Evolutionary conservation across 768 basidiomycete species (phyloP).

Genomic region (Lactarius sp.): DNA sequence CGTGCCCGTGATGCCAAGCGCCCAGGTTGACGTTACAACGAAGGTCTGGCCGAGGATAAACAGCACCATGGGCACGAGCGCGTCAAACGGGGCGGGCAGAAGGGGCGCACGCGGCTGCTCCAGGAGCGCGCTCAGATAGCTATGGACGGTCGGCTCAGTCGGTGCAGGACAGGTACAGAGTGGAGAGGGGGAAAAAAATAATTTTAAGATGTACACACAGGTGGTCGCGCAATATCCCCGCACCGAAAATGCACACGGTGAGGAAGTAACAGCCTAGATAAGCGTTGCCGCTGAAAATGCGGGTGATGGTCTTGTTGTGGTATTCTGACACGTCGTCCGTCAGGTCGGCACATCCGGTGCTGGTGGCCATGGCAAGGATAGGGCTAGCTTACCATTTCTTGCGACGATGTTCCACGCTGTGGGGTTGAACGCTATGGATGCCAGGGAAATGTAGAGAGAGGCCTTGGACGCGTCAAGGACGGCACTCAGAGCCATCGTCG

Average conservation of each 20-base stretch:
- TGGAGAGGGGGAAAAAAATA: background rate
- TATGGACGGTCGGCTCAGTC: conserved; percentile 29
- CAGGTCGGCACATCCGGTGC: conserved; percentile 31
- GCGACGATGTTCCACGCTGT: conserved; percentile 96
- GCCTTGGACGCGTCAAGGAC: conserved; percentile 56
- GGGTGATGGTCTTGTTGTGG: conserved; percentile 83
- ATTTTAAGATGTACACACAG: conserved; percentile 49
- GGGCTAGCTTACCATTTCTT: conserved; percentile 63
- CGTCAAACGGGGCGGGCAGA: conserved; percentile 61
- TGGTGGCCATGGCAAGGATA: background rate
- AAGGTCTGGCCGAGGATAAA: conserved; percentile 77
- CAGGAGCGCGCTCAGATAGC: conserved; percentile 68
- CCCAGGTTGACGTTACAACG: conserved; percentile 84
- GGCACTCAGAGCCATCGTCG: conserved; percentile 32
- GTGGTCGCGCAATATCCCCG: conserved; percentile 80
- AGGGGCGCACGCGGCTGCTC: conserved; percentile 69
- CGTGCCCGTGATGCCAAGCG: conserved; percentile 89
- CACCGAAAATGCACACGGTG: conserved; percentile 75
- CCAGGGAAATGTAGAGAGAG: conserved; percentile 62
- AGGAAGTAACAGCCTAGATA: conserved; percentile 82
- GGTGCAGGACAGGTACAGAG: background rate
- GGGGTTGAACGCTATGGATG: conserved; percentile 83
- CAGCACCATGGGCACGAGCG: conserved; percentile 52
- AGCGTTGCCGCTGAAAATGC: conserved; percentile 70
- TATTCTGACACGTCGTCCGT: conserved; percentile 45